Evolutionary conservation across 805 yeast genomes (phyloP).

Genomic region (Pichia ethanolica): DNA sequence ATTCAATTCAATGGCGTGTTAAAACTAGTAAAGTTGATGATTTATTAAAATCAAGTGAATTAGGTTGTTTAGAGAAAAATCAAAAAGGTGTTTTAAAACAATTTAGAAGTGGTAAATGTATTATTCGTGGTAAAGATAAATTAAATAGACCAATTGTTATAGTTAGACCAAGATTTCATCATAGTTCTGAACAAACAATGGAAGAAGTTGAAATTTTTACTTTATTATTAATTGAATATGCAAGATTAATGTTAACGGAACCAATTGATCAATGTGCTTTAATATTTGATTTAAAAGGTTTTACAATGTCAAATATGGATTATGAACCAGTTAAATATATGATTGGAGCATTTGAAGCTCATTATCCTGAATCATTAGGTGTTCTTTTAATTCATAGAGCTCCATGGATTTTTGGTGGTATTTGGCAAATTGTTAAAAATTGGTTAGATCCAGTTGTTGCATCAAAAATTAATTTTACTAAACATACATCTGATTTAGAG

Average conservation of each 20-base stretch:
- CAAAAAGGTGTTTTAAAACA: constrained; percentile 45
- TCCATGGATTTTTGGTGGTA: constrained; percentile 93
- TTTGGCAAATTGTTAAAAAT: constrained; percentile 86
- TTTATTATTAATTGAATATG: constrained; percentile 67
- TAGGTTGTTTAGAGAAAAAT: constrained; percentile 39
- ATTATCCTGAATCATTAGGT: constrained; percentile 92
- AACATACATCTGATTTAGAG: constrained; percentile 56
- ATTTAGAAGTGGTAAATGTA: constrained; percentile 61
- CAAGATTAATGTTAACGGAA: constrained; percentile 67
- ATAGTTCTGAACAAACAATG: constrained; percentile 56
- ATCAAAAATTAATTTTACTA: constrained; percentile 79
- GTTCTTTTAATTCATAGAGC: constrained; percentile 82
- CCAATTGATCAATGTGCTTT: constrained; percentile 77
- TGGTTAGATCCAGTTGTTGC: constrained; percentile 98
- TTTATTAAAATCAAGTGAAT: constrained; percentile 66
- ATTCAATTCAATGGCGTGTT: constrained; percentile 69
- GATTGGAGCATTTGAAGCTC: constrained; percentile 86
- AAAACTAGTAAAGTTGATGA: constrained; percentile 54
- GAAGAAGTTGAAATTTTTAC: constrained; percentile 73
- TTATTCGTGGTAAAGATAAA: constrained; percentile 66
- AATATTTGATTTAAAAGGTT: constrained; percentile 79
- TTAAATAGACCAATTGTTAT: constrained; percentile 71
- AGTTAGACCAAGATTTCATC: constrained; percentile 74
- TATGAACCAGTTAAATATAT: constrained; percentile 85
- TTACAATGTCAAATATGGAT: constrained; percentile 89